These are phyloP conservation scores for Cercospora canescens DNA, from an alignment of 2,329 filamentous ascomycete species.

Conservation along the genomic window DNA sequence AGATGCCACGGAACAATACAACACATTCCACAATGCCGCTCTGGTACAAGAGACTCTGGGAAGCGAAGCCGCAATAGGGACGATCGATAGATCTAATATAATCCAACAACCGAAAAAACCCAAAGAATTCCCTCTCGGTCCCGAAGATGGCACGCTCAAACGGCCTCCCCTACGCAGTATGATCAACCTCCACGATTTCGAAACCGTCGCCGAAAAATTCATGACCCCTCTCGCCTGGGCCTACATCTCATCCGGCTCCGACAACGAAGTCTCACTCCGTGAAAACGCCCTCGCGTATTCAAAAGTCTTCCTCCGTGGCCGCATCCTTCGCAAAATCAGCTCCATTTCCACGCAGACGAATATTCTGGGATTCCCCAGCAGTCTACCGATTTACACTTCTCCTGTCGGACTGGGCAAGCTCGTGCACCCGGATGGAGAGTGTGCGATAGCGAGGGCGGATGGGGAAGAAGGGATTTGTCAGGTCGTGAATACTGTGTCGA, in stretches of 20 bases:
- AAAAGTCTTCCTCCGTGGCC: conserved; percentile 46
- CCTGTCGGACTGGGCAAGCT: conserved; percentile 36
- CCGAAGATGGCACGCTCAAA: conserved; percentile 4
- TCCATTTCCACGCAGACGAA: conserved; percentile 34
- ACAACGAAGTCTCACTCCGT: conserved; percentile 46
- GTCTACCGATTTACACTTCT: conserved; percentile 38
- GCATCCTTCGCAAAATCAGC: conserved; percentile 43
- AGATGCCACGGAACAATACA: conserved; percentile 56
- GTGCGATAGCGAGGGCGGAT: conserved; percentile 31
- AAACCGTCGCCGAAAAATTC: conserved; percentile 37
- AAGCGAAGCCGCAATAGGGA: conserved; percentile 38
- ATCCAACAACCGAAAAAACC: conserved; percentile 8
- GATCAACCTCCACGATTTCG: conserved; percentile 48
- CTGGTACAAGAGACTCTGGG: conserved; percentile 44
- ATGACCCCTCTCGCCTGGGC: conserved; percentile 42
- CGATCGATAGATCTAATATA: conserved; percentile 21
- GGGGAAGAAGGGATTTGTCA: conserved; percentile 31
- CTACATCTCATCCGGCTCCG: conserved; percentile 50
- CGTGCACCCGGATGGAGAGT: conserved; percentile 36
- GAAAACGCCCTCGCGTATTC: conserved; percentile 43
- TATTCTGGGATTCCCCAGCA: conserved; percentile 32
- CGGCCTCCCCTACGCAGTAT: conserved; percentile 49
- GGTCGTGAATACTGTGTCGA: conserved; percentile 32
- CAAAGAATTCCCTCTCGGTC: neutral
- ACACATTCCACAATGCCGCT: conserved; percentile 50